Evolutionary conservation across 2,329 filamentous ascomycete genomes (phyloP), one percentile per base, ranked within the genome.

Genomic region (Arthrocladium fulminans): DNA sequence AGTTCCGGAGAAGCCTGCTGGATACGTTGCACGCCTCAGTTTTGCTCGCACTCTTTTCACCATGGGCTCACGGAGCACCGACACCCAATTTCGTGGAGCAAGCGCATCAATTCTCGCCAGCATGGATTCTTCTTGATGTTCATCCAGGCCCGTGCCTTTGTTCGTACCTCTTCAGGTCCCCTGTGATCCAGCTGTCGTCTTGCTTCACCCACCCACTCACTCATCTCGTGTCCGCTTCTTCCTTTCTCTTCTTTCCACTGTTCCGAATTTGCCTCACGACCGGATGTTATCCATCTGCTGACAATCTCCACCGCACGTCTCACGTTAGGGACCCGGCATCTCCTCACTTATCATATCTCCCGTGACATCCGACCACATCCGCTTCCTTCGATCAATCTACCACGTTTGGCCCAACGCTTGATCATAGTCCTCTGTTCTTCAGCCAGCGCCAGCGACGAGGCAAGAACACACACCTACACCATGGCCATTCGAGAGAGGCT

Each of bases 401-500:
- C 13, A 9, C 38, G 6, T 8, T 30, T n/a, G 15, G 24, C 13
- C 38, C 13, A 20, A 22, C 15, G 13, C 38, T 24, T 20, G 6
- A 6, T 6, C 17, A 12, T 40, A 13, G 38, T 38, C 17, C 9
- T 38, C n/a, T 30, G 29, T 40, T n/a, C 37, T 19, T 19, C 9
- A 6, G 12, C 37, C 4, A 7, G 9, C 37, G 7, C 19, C 7
- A 19, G 5, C 22, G 3, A 7, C 8, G 27, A 32, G 13, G 20
- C 24, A 32, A 20, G 12, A 19, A 32, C 9, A 4, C 12, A 25
- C 40, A 45, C 27, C 30, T 35, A 25, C 46, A 48, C 24, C 9
- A 57, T 57, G 55, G 55, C 50, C 22, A 35, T 57, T 8, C 51
- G 55, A 32, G 44, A 51, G 34, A 48, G 38, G n/a, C 27, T 57